Evolutionary conservation across 257 asterid species (phyloP).

Genomic region (Eustoma russellianum): DNA sequence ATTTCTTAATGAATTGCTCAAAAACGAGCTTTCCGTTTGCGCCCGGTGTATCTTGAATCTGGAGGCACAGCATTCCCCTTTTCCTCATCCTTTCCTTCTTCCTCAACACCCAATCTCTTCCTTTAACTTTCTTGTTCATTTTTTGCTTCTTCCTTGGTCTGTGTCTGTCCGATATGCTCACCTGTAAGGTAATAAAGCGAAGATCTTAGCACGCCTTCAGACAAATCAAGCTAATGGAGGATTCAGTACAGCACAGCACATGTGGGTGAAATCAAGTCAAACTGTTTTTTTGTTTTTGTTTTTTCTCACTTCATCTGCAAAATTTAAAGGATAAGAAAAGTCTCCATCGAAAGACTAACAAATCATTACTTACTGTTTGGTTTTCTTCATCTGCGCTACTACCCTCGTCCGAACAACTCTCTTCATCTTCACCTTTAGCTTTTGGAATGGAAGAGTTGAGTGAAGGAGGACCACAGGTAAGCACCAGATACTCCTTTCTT

Average conservation of each 20-base stretch:
- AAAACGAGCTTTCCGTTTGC: conserved; percentile 76
- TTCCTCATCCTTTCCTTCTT: conserved; percentile 77
- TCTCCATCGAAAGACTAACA: too few relatives aligned
- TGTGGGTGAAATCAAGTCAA: too few relatives aligned
- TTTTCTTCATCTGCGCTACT: conserved; percentile 73
- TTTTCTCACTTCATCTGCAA: too few relatives aligned
- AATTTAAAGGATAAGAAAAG: neutral
- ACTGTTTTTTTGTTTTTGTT: too few relatives aligned
- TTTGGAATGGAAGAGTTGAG: conserved; percentile 46
- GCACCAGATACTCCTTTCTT: conserved; percentile 87
- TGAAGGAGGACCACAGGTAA: conserved; percentile 80
- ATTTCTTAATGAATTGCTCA: conserved; percentile 14
- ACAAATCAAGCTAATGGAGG: neutral
- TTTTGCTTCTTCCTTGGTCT: conserved; percentile 79
- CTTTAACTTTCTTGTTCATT: conserved; percentile 65
- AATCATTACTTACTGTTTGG: conserved; percentile 39
- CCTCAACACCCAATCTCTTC: conserved; percentile 62
- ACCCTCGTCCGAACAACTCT: conserved; percentile 59
- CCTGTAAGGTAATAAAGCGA: conserved; percentile 28
- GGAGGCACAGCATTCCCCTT: conserved; percentile 70
- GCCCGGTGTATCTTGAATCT: conserved; percentile 77
- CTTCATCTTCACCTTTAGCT: conserved; percentile 67
- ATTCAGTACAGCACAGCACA: neutral
- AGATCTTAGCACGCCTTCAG: neutral
- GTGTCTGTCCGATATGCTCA: conserved; percentile 61